Base-by-base conservation (phyloP, 768 basidiomycete species). In the Hebeloma cylindrosporum region DNA sequence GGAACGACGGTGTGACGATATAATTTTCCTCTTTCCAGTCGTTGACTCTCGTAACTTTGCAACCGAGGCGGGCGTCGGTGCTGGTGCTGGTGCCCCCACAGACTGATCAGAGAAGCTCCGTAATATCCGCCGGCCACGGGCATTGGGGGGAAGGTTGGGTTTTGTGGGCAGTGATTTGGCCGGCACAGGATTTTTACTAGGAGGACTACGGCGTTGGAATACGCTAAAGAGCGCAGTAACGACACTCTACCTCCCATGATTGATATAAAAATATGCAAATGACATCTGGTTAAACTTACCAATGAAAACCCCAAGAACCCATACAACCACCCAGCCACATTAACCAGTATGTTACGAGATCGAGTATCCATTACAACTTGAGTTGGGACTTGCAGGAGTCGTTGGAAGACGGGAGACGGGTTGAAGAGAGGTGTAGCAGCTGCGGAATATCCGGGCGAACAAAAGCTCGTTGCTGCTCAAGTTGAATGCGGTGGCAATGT, bases 291-390 rank as follows among this genome's bases (percentile, higher is more conserved):
- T 25, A 6, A 5, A 54, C 69, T 57, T 43, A 69, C 70, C 59
- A 72, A 45, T 31, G 57, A 59, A 44, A 71, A 66, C 2, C 70
- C 70, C 25, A 64, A 50, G 7, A 56, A 51, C 18, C 63, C 67
- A 29, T 65, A 65, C 14, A 68, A 38, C 30, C 63, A 58, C n/a
- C 68, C 63, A 14, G 58, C 66, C 21, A 52, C 50, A 51, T 55
- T 61, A n/a, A 65, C 57, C 20, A 62, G 43, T 3, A 64, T 45
- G 14, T 60, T 58, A 18, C 54, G 65, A 11, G 53, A 51, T 5
- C 48, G 52, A 21, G 45, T 9, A 22, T 51, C 51, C 51, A 54
- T 51, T 32, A 42, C 41, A 26, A 39, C 30, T 32, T 48, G n/a
- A n/a, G n/a, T n/a, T n/a, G n/a, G n/a, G n/a, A n/a, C n/a, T 40